These are phyloP conservation scores for Sclerotinia sclerotiorum DNA, from an alignment of 2,329 filamentous ascomycete genomes.

Conservation along the genomic window DNA sequence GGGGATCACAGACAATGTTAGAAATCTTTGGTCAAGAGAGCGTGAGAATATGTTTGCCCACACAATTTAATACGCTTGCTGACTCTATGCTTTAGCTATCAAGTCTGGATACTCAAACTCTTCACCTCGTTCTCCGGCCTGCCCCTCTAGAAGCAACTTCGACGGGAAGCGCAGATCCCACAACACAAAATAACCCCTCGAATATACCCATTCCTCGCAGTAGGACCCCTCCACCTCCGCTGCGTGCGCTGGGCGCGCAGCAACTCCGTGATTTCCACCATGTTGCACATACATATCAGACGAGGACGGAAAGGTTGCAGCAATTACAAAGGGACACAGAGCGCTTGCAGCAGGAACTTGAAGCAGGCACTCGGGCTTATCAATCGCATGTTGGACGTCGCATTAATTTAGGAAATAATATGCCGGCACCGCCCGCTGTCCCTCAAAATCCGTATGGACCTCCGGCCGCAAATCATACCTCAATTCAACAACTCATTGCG, in stretches of 20 bases:
- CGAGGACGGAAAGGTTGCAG: conserved; percentile 46
- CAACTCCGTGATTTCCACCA: conserved; percentile 34
- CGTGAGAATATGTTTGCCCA: conserved; percentile 29
- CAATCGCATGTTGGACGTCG: conserved; percentile 8
- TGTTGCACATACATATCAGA: conserved; percentile 29
- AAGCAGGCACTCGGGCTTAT: conserved; percentile 25
- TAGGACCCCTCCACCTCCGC: conserved; percentile 25
- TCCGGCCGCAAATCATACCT: conserved; percentile 9
- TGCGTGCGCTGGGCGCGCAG: conserved; percentile 31
- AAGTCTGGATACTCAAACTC: conserved; percentile 49
- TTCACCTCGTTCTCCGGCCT: conserved; percentile 55
- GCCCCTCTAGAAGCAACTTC: conserved; percentile 26
- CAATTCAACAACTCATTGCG: conserved; percentile 20
- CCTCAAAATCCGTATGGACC: conserved; percentile 12
- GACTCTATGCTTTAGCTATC: conserved; percentile 43
- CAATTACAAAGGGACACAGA: conserved; percentile 51
- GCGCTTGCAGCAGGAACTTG: conserved; percentile 44
- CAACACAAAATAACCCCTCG: conserved; percentile 11
- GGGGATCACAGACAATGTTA: conserved; percentile 55
- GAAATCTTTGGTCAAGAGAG: conserved; percentile 57
- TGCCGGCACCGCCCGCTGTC: conserved; percentile 6
- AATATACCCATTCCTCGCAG: background rate
- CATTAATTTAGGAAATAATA: conserved; percentile 22
- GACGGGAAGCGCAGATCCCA: conserved; percentile 18
- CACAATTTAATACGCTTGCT: conserved; percentile 19